Conservation (phyloP, 371 early-diverging fungal genomes). For the Apophysomyces sp. region DNA sequence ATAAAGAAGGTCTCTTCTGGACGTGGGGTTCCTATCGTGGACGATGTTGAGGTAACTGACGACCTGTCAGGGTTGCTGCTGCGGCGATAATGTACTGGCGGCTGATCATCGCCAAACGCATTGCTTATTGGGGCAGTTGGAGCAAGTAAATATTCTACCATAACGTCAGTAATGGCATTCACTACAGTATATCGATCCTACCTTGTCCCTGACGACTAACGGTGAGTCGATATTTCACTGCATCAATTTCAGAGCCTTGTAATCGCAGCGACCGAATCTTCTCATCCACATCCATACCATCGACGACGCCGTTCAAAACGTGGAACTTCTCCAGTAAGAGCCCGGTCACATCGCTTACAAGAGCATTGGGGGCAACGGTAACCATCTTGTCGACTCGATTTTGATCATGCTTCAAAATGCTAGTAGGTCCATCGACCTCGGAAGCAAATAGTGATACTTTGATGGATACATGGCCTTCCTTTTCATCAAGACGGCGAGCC, state of each 20-base stretch:
- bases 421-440: conserved; percentile 15
- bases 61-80: conserved; percentile 42
- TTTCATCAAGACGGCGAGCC: conserved; percentile 17
- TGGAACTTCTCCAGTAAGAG: conserved; percentile 49
- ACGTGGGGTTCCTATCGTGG: conserved; percentile 35
- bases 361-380: conserved; percentile 26
- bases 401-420: conserved; percentile 18
- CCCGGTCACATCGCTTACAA: conserved; percentile 34
- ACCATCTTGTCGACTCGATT: conserved; percentile 41
- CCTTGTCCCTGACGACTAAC: conserved; percentile 25
- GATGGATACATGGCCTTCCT: conserved; percentile 41
- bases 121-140: conserved; percentile 23
- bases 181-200: conserved; percentile 3
- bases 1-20: conserved; percentile 43
- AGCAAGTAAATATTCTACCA: conserved; percentile 18
- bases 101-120: conserved; percentile 37
- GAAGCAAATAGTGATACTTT: conserved; percentile 35
- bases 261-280: conserved; percentile 27
- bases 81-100: conserved; percentile 34
- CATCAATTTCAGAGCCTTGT: conserved; percentile 20
- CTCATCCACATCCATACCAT: conserved; percentile 23
- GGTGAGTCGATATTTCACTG: conserved; percentile 28
- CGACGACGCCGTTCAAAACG: conserved; percentile 46
- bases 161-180: not conserved
- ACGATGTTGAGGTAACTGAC: conserved; percentile 36